Percentiles rank a stretch among this genome's conserved stretches.
Evolutionary conservation across 805 yeast genomes (phyloP).

Genomic region (Ogataea dorogensis): DNA sequence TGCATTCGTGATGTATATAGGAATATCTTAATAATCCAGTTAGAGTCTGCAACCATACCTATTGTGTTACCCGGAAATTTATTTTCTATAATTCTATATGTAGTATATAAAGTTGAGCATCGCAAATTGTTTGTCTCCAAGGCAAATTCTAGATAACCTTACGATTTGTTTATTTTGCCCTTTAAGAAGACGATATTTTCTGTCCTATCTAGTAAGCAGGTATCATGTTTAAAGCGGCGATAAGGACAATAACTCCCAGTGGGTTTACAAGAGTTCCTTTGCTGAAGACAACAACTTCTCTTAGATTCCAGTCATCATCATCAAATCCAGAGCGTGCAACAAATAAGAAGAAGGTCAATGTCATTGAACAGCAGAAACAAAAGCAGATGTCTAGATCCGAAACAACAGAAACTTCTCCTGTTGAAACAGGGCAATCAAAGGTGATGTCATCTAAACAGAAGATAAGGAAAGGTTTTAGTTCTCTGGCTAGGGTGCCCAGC

Average conservation of each 20-base stretch:
- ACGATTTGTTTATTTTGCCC: not conserved
- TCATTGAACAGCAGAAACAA: slow-evolving; percentile 17
- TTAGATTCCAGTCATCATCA: slow-evolving; percentile 25
- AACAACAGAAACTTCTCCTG: slow-evolving; percentile 8
- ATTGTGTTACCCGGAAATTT: slow-evolving; percentile 3
- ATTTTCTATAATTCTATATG: not conserved
- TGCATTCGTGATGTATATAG: too few relatives aligned
- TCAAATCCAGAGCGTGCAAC: slow-evolving; percentile 13
- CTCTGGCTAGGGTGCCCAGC: slow-evolving; percentile 35
- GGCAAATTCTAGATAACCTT: not conserved
- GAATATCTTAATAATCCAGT: too few relatives aligned
- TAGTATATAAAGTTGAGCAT: too few relatives aligned
- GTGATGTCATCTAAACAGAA: slow-evolving; percentile 6
- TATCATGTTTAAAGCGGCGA: not conserved
- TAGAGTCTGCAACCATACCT: slow-evolving; percentile 1
- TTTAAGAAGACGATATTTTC: too few relatives aligned
- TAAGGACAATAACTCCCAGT: not conserved
- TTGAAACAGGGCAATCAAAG: not conserved
- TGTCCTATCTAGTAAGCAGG: too few relatives aligned
- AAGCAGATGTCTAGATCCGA: slow-evolving; percentile 11
- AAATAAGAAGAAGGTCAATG: slow-evolving; percentile 16
- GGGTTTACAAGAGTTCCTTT: not conserved
- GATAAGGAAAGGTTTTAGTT: slow-evolving; percentile 34
- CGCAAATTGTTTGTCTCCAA: too few relatives aligned
- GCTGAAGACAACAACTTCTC: slow-evolving; percentile 2